phyloP scores from a whole-genome alignment of 139 green algal genomes.

The Chlamydomonas eustigma region DNA sequence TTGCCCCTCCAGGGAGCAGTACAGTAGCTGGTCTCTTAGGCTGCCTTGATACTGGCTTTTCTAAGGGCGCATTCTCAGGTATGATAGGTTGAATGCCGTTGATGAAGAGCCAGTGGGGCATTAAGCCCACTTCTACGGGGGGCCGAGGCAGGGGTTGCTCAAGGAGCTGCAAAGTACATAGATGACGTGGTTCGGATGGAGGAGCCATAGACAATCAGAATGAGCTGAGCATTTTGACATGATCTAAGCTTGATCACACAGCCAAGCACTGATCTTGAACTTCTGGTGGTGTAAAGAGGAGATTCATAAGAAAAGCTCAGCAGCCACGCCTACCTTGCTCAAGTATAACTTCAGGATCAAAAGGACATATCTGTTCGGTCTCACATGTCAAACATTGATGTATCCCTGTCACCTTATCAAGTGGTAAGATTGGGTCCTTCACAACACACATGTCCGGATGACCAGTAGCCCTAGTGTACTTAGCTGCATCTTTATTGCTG shows the following conservation, averaged over 20 bases:
- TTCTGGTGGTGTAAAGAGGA: too few species aligned
- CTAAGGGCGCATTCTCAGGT: conserved; percentile 74
- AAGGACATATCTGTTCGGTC: too few species aligned
- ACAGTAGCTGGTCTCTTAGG: too few species aligned
- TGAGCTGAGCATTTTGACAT: too few species aligned
- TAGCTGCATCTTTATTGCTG: conserved; percentile 49
- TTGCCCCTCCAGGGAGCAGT: too few species aligned
- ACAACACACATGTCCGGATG: conserved; percentile 74
- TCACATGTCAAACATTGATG: too few species aligned
- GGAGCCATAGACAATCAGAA: too few species aligned
- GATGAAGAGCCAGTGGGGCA: conserved; percentile 87
- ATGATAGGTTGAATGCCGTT: conserved; percentile 84
- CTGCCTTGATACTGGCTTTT: conserved; percentile 29
- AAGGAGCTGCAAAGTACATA: conserved; percentile 43
- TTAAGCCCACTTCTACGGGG: conserved; percentile 69
- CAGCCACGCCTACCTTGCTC: too few species aligned
- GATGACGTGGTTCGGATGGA: not conserved
- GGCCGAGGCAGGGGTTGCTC: conserved; percentile 57
- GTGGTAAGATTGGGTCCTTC: conserved; percentile 45
- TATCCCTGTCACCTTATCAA: conserved; percentile 56
- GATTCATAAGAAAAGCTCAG: too few species aligned
- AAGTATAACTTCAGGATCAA: too few species aligned
- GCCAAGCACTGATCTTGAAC: too few species aligned
- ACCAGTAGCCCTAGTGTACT: conserved; percentile 60
- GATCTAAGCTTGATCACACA: too few species aligned